A percentile compares a stretch with the other conserved stretches of the same genome.
phyloP scores from a whole-genome alignment of 2,329 filamentous ascomycete genomes.

The Ophiostoma angusticollis region DNA sequence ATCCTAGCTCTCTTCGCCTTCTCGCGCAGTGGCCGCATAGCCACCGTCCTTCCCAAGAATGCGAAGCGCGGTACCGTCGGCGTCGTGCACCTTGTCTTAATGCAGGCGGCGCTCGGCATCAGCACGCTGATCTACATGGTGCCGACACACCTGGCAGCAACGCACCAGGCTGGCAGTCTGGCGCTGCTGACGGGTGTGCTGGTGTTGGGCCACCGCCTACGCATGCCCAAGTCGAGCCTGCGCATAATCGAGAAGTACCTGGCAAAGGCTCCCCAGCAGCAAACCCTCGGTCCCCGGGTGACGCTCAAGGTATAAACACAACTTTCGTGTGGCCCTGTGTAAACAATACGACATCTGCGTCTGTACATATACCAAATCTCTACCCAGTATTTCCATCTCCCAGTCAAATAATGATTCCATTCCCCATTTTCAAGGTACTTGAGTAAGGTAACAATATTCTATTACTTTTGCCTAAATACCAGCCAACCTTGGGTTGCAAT shows the following conservation, averaged over 20 bases:
- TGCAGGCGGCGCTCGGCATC: constrained; percentile 82
- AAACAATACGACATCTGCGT: not conserved
- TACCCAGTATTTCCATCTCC: no score
- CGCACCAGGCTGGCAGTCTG: constrained; percentile 84
- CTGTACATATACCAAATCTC: not conserved
- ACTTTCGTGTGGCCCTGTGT: not conserved
- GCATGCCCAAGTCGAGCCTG: constrained; percentile 55
- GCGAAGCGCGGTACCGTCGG: constrained; percentile 61
- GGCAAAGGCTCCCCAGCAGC: constrained; percentile 1
- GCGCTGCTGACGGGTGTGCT: constrained; percentile 73
- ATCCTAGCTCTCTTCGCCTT: constrained; percentile 74
- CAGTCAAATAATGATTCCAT: no score
- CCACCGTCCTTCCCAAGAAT: constrained; percentile 45
- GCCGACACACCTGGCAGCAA: constrained; percentile 72
- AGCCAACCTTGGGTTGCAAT: no score
- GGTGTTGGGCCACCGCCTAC: constrained; percentile 65
- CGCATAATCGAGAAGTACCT: constrained; percentile 43
- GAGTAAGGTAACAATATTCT: no score
- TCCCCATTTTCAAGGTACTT: no score
- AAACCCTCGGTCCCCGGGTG: constrained; percentile 1
- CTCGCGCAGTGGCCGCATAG: constrained; percentile 50
- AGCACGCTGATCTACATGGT: constrained; percentile 88
- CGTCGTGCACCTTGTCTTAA: constrained; percentile 65
- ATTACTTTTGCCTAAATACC: not conserved
- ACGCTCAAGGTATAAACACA: constrained; percentile 4